These are phyloP conservation scores for Pisolithus orientalis DNA, from an alignment of 768 basidiomycete genomes.

Conservation along the genomic window DNA sequence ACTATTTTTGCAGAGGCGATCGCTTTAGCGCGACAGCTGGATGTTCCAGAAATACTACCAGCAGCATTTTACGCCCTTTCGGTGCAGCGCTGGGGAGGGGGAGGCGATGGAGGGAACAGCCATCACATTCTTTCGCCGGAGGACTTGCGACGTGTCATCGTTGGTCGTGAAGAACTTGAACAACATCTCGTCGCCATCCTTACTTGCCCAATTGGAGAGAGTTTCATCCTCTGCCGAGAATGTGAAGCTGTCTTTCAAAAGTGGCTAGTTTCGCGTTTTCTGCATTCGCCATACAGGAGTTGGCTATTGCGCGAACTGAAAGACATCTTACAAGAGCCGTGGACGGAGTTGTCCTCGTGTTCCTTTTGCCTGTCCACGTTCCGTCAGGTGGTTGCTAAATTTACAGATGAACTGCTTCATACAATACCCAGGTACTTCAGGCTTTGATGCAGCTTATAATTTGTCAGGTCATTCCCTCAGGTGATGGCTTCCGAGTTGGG, in stretches of 20 bases:
- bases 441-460: constrained; percentile 4
- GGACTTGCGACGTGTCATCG: constrained; percentile 26
- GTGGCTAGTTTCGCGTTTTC: constrained; percentile 7
- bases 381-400: neutral
- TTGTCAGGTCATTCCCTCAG: neutral
- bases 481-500: too few relatives aligned
- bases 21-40: constrained; percentile 28
- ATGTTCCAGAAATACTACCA: constrained; percentile 31
- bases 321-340: constrained; percentile 1
- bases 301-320: constrained; percentile 21
- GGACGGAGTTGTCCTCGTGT: neutral
- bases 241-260: constrained; percentile 5
- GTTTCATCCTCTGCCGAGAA: neutral
- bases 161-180: constrained; percentile 27
- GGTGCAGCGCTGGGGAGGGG: constrained; percentile 21
- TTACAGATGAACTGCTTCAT: constrained; percentile 3
- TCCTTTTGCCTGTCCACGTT: neutral
- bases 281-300: constrained; percentile 5
- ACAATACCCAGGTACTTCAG: constrained; percentile 11
- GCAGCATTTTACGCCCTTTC: constrained; percentile 36
- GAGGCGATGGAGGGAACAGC: constrained; percentile 24
- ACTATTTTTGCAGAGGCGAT: constrained; percentile 25
- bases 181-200: constrained; percentile 15
- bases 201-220: neutral
- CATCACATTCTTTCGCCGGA: constrained; percentile 23